A percentile compares a stretch with the other conserved stretches of the same genome.
Evolutionary conservation across 306 rosid species (phyloP).

Genomic region (Acacia confusa): DNA sequence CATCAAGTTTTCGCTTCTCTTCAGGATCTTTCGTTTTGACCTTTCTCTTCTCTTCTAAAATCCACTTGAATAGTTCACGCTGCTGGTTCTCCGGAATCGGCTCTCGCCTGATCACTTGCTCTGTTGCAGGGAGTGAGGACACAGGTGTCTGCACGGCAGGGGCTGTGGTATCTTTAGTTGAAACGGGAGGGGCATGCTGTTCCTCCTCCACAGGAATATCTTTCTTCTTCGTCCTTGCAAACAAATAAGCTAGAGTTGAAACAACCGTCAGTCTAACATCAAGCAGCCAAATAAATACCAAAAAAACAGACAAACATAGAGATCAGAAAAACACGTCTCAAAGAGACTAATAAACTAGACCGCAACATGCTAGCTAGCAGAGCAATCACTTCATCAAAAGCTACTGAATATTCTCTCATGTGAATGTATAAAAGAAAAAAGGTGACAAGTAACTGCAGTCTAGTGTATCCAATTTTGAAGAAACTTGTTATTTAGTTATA

Average conservation of each 20-base stretch:
- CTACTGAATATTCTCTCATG: not conserved
- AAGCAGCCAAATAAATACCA: constrained; percentile 27
- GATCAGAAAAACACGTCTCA: constrained; percentile 6
- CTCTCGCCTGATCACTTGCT: constrained; percentile 52
- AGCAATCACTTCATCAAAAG: constrained; percentile 4
- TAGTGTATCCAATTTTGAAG: not conserved
- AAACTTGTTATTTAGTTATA: constrained; percentile 2
- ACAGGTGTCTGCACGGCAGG: constrained; percentile 40
- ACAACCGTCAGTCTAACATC: constrained; percentile 35
- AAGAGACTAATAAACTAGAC: not conserved
- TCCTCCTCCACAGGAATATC: constrained; percentile 53
- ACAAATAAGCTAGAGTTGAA: constrained; percentile 65
- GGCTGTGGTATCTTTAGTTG: constrained; percentile 48
- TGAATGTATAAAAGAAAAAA: constrained; percentile 1
- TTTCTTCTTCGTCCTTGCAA: constrained; percentile 72
- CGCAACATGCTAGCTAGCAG: constrained; percentile 15
- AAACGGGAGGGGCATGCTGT: constrained; percentile 34
- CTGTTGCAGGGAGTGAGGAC: constrained; percentile 36
- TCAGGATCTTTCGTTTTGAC: constrained; percentile 64
- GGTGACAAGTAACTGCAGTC: not conserved
- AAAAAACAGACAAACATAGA: constrained; percentile 3
- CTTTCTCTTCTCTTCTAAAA: constrained; percentile 92
- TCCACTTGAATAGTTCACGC: constrained; percentile 81
- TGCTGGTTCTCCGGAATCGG: constrained; percentile 79
- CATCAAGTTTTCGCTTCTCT: constrained; percentile 75